phyloP scores from a whole-genome alignment of 768 basidiomycete species.

The Ephemerocybe angulata region DNA sequence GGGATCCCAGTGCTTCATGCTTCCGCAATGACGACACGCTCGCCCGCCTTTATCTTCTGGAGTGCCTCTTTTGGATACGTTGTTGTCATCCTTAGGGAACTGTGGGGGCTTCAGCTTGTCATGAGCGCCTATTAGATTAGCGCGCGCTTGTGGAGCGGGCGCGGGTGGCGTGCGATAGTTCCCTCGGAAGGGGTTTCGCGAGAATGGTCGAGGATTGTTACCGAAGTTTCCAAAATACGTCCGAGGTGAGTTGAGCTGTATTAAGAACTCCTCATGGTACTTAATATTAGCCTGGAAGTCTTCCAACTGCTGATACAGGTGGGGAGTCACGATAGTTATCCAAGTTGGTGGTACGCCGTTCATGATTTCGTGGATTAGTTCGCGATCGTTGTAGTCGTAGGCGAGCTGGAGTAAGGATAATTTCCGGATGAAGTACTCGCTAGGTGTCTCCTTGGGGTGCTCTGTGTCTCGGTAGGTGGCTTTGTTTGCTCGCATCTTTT shows the following conservation, averaged over 20 bases:
- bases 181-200: conserved; percentile 5
- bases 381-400: conserved; percentile 18
- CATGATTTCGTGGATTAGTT: conserved; percentile 35
- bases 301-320: conserved; percentile 14
- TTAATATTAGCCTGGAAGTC: conserved; percentile 21
- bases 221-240: not conserved
- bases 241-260: conserved; percentile 9
- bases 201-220: not conserved
- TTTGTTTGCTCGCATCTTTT: conserved; percentile 22
- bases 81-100: conserved; percentile 22
- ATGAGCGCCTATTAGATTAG: no score
- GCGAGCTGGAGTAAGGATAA: conserved; percentile 15
- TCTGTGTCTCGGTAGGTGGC: conserved; percentile 26
- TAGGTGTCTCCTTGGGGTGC: conserved; percentile 25
- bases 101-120: not conserved
- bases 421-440: conserved; percentile 34
- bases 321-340: conserved; percentile 23
- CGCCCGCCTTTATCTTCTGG: conserved; percentile 22
- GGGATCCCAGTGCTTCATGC: no score
- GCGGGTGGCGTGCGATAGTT: conserved; percentile 5
- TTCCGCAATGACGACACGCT: conserved; percentile 32
- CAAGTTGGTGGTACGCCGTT: conserved; percentile 27
- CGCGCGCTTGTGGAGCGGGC: not conserved
- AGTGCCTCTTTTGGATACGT: conserved; percentile 11
- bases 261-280: conserved; percentile 20